phyloP scores from a whole-genome alignment of 805 yeast genomes.

The Candida oleophila region DNA sequence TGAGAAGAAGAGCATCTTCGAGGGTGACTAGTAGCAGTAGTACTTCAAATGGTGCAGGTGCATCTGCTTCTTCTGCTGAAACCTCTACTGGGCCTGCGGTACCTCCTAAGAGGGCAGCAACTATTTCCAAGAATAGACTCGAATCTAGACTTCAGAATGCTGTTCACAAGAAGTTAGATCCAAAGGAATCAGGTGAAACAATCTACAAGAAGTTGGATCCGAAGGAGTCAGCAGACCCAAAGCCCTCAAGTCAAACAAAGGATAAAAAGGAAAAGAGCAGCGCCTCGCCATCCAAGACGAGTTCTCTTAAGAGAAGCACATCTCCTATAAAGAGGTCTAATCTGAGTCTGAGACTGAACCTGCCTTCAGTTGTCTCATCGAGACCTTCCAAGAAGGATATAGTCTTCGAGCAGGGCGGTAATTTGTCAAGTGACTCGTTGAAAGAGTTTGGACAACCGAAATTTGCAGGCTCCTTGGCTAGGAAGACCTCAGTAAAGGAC shows the following conservation, averaged over 20 bases:
- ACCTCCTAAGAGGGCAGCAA: slow-evolving; percentile 9
- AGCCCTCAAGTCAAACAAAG: not conserved
- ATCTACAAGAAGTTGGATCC: slow-evolving; percentile 14
- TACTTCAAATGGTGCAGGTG: not conserved
- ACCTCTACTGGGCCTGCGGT: not conserved
- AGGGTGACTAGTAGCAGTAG: slow-evolving; percentile 17
- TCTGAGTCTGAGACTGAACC: not conserved
- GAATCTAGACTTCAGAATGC: slow-evolving; percentile 27
- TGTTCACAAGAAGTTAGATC: slow-evolving; percentile 16
- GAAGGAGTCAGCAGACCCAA: slow-evolving; percentile 2
- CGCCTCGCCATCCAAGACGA: not conserved
- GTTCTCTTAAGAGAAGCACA: slow-evolving; percentile 28
- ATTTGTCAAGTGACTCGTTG: slow-evolving; percentile 11
- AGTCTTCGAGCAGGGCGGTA: slow-evolving; percentile 12
- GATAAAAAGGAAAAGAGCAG: not conserved
- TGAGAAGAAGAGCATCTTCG: slow-evolving; percentile 34
- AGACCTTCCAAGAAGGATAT: slow-evolving; percentile 26
- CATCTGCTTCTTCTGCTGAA: not conserved
- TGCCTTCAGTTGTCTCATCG: slow-evolving; percentile 20
- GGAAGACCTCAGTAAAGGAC: slow-evolving; percentile 34
- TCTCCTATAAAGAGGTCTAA: slow-evolving; percentile 32
- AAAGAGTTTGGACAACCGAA: slow-evolving; percentile 28
- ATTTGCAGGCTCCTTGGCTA: slow-evolving; percentile 23
- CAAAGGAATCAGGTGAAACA: slow-evolving; percentile 4
- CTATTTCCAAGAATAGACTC: slow-evolving; percentile 24